These are phyloP conservation scores for Claviceps arundinis DNA, from an alignment of 2,329 filamentous ascomycete species.

Conservation along the genomic window DNA sequence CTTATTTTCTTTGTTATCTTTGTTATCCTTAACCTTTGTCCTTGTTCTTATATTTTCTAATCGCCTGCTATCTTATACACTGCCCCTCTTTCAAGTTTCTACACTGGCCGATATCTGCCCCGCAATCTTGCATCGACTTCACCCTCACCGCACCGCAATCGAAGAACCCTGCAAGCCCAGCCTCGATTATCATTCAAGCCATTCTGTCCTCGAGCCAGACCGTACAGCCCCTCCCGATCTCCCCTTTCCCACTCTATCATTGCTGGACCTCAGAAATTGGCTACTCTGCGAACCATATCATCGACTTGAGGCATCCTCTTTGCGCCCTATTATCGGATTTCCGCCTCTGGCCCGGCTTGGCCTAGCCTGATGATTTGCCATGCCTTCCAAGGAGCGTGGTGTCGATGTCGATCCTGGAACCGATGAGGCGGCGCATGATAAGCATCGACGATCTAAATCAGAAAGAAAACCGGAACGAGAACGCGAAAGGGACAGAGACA, in stretches of 20 bases:
- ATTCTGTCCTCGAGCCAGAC: neutral
- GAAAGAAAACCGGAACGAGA: slow-evolving; percentile 19
- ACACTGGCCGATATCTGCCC: neutral
- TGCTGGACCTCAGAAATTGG: neutral
- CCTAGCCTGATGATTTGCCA: slow-evolving; percentile 18
- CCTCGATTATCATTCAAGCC: slow-evolving; percentile 1
- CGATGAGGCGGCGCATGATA: slow-evolving; percentile 26
- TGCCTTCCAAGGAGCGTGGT: slow-evolving; percentile 30
- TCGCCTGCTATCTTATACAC: neutral
- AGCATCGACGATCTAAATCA: slow-evolving; percentile 24
- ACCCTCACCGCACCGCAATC: neutral
- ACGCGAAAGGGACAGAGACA: slow-evolving; percentile 8
- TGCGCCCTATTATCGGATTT: neutral
- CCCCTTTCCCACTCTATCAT: neutral
- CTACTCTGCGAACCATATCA: neutral
- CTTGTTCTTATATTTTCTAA: neutral
- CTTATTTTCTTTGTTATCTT: neutral
- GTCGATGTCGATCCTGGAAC: slow-evolving; percentile 21
- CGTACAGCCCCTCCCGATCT: no score
- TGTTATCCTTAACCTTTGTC: neutral
- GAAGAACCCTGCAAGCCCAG: neutral
- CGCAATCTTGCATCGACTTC: neutral
- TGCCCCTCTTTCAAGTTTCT: neutral
- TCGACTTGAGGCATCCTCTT: neutral
- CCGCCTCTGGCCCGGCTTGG: neutral